These are phyloP conservation scores for Suillus ampliporus DNA, from an alignment of 768 basidiomycete species.

Conservation along the genomic window DNA sequence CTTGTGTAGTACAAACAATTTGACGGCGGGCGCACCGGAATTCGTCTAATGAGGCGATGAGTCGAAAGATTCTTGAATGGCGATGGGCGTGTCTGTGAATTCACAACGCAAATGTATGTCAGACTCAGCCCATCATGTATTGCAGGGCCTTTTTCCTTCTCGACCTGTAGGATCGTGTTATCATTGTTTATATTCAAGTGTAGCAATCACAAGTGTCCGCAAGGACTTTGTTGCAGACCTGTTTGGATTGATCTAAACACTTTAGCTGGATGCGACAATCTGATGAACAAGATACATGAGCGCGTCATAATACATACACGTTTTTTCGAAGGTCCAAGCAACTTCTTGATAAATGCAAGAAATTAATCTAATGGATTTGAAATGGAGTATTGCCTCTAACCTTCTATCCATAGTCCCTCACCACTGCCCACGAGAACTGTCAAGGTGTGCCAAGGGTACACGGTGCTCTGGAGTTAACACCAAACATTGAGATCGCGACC, in stretches of 20 bases:
- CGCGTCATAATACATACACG: neutral
- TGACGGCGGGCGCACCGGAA: neutral
- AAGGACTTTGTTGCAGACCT: neutral
- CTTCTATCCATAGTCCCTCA: neutral
- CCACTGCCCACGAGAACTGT: neutral
- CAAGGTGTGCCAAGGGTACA: neutral
- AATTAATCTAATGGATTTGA: neutral
- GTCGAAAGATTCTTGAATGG: neutral
- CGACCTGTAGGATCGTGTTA: neutral
- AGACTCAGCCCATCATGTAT: neutral
- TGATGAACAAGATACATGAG: neutral
- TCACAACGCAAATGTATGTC: neutral
- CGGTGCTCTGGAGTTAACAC: neutral
- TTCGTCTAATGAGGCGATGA: neutral
- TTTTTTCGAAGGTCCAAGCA: neutral
- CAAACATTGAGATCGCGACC: neutral
- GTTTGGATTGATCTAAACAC: neutral
- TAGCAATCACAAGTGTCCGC: neutral
- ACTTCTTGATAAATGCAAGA: neutral
- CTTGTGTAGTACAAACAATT: neutral
- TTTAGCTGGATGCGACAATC: neutral
- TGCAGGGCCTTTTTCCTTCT: neutral
- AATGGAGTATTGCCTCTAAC: neutral
- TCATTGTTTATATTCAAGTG: neutral
- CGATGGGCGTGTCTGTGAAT: neutral